phyloP scores from a whole-genome alignment of 1,139 yeast species.

The Yamadazyma mexicana region DNA sequence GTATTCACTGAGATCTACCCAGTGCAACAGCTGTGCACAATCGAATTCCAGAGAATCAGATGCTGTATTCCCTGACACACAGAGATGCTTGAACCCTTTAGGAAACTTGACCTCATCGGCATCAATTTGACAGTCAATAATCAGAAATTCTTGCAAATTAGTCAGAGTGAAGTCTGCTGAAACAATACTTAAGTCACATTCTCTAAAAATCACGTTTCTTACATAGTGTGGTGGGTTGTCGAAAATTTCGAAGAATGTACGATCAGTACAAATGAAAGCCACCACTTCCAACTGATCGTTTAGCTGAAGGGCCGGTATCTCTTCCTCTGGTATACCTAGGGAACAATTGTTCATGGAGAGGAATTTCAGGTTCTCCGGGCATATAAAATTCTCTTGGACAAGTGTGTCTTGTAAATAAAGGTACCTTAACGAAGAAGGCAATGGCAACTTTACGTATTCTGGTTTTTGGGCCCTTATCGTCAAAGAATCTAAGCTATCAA shows the following conservation, averaged over 20 bases:
- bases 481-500: background rate
- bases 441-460: too few species aligned
- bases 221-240: background rate
- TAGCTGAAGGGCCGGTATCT: background rate
- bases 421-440: background rate
- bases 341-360: background rate
- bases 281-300: slow-evolving; percentile 4
- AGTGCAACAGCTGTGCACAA: background rate
- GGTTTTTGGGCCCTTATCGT: too few species aligned
- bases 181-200: slow-evolving; percentile 1
- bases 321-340: background rate
- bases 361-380: background rate
- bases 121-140: background rate
- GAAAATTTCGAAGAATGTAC: slow-evolving; percentile 2
- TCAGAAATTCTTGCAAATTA: background rate
- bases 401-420: background rate
- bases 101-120: slow-evolving; percentile 2
- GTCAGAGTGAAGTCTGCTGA: slow-evolving; percentile 4
- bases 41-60: too few species aligned
- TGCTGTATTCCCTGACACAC: background rate
- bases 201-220: background rate
- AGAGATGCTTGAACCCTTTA: background rate
- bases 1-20: slow-evolving; percentile 5
- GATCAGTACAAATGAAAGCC: background rate
- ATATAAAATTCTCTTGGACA: background rate